Base-by-base conservation (phyloP, 192 early-diverging fungal genomes). In the Coemansia sp. region DNA sequence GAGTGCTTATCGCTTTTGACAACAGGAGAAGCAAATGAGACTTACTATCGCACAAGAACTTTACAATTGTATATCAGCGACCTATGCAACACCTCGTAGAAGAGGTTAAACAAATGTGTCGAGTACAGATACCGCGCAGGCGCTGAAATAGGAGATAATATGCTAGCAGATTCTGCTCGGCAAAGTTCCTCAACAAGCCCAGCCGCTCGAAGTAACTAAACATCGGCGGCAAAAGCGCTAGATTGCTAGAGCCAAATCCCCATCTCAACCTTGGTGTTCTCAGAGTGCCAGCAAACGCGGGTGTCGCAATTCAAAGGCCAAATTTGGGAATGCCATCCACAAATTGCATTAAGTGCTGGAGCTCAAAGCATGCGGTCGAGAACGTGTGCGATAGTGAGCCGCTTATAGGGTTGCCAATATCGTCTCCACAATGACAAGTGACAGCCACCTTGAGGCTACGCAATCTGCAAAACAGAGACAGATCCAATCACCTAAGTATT, bases 371-470 rank as follows among this genome's bases (percentile, higher is more conserved):
- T 12, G 34, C 14, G 7, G 60, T 62, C 34, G 28, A n/a, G 37
- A 55, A 34, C 9, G 47, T 13, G 11, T 25, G 18, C 7, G 14
- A 3, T 13, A 73, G 7, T 6, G 34, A 6, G 3, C 25, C 12
- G 6, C 9, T 34, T 1, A 42, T 18, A 16, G 48, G 57, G 10
- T 18, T 14, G 1, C 6, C 25, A 37, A 25, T 23, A 13, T 25
- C 28, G 0, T 50, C 0, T 2, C 25, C 13, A 9, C 55, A 9
- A 16, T 20, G 11, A 28, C 26, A 42, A 7, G 66, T 35, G 26
- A 43, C 26, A 0, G 60, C 64, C 50, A 72, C 8, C 38, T 58
- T 28, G 2, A 73, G 61, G 23, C 21, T 7, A 3, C 48, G 48
- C 21, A 73, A 34, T 1, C 26, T 16, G 6, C 38, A 6, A 28